Base-by-base conservation (phyloP, 2,329 filamentous ascomycete species). In the Arthrobotrys sphaeroides region DNA sequence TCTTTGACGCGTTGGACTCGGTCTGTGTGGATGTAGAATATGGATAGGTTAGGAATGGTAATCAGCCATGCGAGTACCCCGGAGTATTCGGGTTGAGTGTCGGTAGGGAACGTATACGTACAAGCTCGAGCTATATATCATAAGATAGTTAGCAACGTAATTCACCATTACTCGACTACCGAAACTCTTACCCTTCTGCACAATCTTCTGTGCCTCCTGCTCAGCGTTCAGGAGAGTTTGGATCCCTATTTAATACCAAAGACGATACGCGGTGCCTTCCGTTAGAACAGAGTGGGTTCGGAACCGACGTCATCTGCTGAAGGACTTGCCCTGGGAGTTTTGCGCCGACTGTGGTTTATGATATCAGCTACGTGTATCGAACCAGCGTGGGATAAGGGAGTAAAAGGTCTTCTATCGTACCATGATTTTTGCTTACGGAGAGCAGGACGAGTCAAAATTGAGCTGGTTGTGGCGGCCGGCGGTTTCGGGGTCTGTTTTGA, bases 151-250 rank as follows among this genome's bases (percentile, higher is more conserved):
- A 69, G 72, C 57, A 53, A 18, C 26, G 10, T n/a, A n/a, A n/a
- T n/a, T n/a, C n/a, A n/a, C n/a, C n/a, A n/a, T n/a, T n/a, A n/a
- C n/a, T n/a, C n/a, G n/a, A n/a, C n/a, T n/a, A 83, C 85, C 76
- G 13, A 33, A 33, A 33, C 47, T 53, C 26, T n/a, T 83, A 96
- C 94, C 92, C 88, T 95, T 93, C 84, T 98, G 94, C 72, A 99
- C 94, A 83, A 99, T 99, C 88, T 97, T 97, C 85, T 97, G 94
- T 77, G 95, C 95, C 84, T 98, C 94, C 84, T 93, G 91, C 88
- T 99, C 95, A 81, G 95, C 94, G 94, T 98, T 79, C 66, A 78
- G 64, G 42, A 77, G 67, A 77, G 53, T 70, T 57, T 18, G 38
- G 31, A 67, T 55, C 60, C 79, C 28, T 80, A 77, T 60, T n/a